Conservation (phyloP, 2,329 filamentous ascomycete genomes). For the Plectosphaerella cucumerina region DNA sequence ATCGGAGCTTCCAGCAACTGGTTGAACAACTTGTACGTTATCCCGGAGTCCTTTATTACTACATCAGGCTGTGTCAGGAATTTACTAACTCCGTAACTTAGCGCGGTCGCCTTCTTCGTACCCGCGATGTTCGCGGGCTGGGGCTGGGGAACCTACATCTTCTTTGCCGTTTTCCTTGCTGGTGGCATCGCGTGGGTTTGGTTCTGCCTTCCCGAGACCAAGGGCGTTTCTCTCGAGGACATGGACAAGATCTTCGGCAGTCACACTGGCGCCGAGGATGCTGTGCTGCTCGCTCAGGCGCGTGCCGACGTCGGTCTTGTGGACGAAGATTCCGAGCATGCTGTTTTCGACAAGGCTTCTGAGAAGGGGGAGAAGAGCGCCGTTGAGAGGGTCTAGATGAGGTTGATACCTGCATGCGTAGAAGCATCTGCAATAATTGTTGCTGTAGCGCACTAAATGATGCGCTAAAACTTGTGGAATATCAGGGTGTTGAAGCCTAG, state of each 20-base stretch:
- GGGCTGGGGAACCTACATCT: conserved; percentile 52
- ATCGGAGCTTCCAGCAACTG: conserved; percentile 39
- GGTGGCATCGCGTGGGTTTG: conserved; percentile 43
- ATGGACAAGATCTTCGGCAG: conserved; percentile 49
- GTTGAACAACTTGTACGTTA: conserved; percentile 14
- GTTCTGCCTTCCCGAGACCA: conserved; percentile 51
- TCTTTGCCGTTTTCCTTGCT: conserved; percentile 48
- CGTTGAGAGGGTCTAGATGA: too few species aligned
- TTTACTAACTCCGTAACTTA: too few species aligned
- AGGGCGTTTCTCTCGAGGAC: conserved; percentile 48
- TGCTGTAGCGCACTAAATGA: too few species aligned
- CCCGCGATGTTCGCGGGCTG: conserved; percentile 34
- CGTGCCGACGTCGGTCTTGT: conserved; percentile 15
- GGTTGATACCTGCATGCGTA: too few species aligned
- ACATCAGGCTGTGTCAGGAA: too few species aligned
- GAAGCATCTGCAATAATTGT: too few species aligned
- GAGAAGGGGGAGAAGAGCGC: too few species aligned
- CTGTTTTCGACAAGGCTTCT: too few species aligned
- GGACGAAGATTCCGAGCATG: too few species aligned
- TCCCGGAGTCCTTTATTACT: not conserved
- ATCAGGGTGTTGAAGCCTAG: too few species aligned
- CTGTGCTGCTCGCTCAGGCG: conserved; percentile 15
- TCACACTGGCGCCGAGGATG: conserved; percentile 25
- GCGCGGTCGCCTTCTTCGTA: conserved; percentile 40
- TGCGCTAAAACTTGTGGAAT: too few species aligned